Conservation (phyloP, 805 yeast species). For the Starmerella kuoi region DNA sequence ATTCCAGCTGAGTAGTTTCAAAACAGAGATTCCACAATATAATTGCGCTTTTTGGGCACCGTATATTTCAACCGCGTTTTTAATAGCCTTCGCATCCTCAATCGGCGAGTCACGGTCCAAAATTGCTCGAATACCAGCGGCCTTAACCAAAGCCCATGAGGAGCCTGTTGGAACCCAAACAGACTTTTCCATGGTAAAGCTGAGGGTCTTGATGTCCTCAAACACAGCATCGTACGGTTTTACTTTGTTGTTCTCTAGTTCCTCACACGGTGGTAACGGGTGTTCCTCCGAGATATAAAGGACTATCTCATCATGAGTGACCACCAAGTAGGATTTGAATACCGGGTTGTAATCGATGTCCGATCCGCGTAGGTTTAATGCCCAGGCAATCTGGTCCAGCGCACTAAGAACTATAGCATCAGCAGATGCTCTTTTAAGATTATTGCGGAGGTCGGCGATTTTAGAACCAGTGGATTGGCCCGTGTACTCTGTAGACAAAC, state of each 20-base stretch:
- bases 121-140: conserved; percentile 33
- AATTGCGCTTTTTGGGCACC: conserved; percentile 68
- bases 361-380: conserved; percentile 66
- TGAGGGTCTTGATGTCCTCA: conserved; percentile 34
- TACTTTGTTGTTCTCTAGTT: conserved; percentile 39
- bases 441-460: conserved; percentile 33
- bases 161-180: conserved; percentile 45
- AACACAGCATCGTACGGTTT: conserved; percentile 49
- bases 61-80: conserved; percentile 56
- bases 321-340: conserved; percentile 56
- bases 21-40: conserved; percentile 70
- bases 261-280: conserved; percentile 15
- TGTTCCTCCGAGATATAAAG: conserved; percentile 35
- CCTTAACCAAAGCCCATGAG: conserved; percentile 56
- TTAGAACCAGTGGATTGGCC: conserved; percentile 58
- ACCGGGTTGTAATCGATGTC: conserved; percentile 83
- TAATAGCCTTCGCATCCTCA: conserved; percentile 57
- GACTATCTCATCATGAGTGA: conserved; percentile 33
- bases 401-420: conserved; percentile 50
- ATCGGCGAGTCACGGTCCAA: conserved; percentile 46
- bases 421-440: conserved; percentile 24
- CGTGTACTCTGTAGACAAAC: conserved; percentile 41
- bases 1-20: conserved; percentile 72
- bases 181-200: conserved; percentile 22
- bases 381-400: conserved; percentile 85